Evolutionary conservation across 2,329 filamentous ascomycete genomes (phyloP).

Genomic region (Pseudogymnoascus sp.): DNA sequence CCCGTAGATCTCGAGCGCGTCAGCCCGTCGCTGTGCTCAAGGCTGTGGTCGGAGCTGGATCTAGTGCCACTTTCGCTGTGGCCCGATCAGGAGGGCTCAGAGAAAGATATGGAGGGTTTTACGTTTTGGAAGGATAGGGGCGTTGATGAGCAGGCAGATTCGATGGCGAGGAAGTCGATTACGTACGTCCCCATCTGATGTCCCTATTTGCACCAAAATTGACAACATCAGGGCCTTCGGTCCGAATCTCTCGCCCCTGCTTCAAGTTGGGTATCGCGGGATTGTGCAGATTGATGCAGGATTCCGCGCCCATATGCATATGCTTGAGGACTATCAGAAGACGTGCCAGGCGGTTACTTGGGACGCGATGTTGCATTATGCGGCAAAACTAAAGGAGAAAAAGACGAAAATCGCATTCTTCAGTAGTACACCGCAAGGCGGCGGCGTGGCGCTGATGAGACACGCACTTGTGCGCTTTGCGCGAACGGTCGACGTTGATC

Average conservation of each 20-base stretch:
- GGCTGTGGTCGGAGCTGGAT: constrained; percentile 71
- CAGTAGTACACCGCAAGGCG: constrained; percentile 58
- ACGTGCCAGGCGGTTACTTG: constrained; percentile 50
- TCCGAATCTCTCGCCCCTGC: constrained; percentile 61
- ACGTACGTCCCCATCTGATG: constrained; percentile 43
- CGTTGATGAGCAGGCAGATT: constrained; percentile 78
- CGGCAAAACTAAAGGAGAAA: constrained; percentile 45
- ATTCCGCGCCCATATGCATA: constrained; percentile 44
- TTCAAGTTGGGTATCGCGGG: constrained; percentile 54
- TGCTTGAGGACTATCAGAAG: constrained; percentile 44
- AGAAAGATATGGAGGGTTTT: constrained; percentile 30
- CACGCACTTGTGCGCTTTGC: constrained; percentile 67
- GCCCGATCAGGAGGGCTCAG: constrained; percentile 34
- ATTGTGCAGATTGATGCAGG: constrained; percentile 53
- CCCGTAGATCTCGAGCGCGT: constrained; percentile 52
- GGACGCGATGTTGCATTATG: constrained; percentile 50
- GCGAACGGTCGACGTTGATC: constrained; percentile 58
- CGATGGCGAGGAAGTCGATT: constrained; percentile 72
- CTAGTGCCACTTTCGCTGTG: constrained; percentile 64
- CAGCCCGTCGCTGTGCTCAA: constrained; percentile 60
- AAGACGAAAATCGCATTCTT: constrained; percentile 58
- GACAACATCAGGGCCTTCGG: constrained; percentile 56
- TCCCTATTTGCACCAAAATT: constrained; percentile 13
- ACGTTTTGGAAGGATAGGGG: constrained; percentile 47
- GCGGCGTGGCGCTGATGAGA: constrained; percentile 60